phyloP scores from a whole-genome alignment of 768 basidiomycete species.

The Hygrophorus russula region DNA sequence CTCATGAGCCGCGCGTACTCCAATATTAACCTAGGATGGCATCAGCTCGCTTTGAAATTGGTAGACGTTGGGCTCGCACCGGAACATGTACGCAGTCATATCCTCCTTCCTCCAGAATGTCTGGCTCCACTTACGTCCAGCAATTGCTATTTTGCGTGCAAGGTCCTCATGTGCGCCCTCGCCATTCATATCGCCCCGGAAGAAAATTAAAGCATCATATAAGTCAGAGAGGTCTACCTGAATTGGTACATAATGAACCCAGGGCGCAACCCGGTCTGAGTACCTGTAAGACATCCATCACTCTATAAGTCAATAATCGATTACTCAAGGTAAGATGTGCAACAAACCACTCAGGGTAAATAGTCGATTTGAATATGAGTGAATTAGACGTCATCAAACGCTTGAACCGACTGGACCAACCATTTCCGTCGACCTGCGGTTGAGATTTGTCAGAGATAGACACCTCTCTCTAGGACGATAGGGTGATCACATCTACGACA shows the following conservation, averaged over 20 bases:
- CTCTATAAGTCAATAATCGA: too few relatives aligned
- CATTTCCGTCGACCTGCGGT: slow-evolving; percentile 46
- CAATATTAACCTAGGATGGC: slow-evolving; percentile 22
- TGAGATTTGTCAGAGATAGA: neutral
- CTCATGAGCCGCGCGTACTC: slow-evolving; percentile 34
- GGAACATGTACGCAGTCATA: slow-evolving; percentile 32
- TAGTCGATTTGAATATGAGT: slow-evolving; percentile 56
- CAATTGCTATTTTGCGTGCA: slow-evolving; percentile 37
- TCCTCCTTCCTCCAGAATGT: slow-evolving; percentile 36
- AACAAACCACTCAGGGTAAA: slow-evolving; percentile 64
- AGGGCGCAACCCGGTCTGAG: slow-evolving; percentile 45
- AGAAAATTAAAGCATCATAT: slow-evolving; percentile 64
- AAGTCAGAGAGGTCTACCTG: slow-evolving; percentile 56
- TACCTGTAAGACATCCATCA: slow-evolving; percentile 32
- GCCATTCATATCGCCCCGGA: slow-evolving; percentile 52
- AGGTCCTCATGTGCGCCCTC: slow-evolving; percentile 50
- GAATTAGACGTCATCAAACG: slow-evolving; percentile 51
- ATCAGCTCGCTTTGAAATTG: neutral
- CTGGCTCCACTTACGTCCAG: slow-evolving; percentile 34
- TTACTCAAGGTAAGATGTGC: too few relatives aligned
- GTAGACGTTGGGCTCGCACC: slow-evolving; percentile 18
- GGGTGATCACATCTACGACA: slow-evolving; percentile 37
- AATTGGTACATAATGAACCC: slow-evolving; percentile 69
- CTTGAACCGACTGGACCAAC: slow-evolving; percentile 64
- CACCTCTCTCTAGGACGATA: neutral